Percentiles rank a stretch among this genome's conserved stretches.
These are phyloP conservation scores for Phoma sp. DNA, from an alignment of 2,329 filamentous ascomycete species.

Conservation along the genomic window DNA sequence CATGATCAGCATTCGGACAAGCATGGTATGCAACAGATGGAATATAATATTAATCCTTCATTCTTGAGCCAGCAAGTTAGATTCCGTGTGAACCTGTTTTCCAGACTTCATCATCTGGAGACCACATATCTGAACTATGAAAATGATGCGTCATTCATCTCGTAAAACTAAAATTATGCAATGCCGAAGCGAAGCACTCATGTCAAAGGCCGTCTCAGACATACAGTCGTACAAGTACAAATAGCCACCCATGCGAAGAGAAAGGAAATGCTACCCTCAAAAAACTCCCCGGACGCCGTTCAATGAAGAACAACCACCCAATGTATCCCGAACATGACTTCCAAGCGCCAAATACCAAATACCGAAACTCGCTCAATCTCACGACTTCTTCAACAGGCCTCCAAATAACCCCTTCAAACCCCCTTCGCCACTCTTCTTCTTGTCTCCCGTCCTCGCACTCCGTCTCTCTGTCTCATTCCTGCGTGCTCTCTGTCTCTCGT, in stretches of 20 bases:
- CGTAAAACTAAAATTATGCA: neutral
- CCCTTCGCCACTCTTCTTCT: slow-evolving; percentile 41
- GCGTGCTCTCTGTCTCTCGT: slow-evolving; percentile 32
- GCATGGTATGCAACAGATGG: slow-evolving; percentile 1
- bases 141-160: neutral
- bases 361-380: neutral
- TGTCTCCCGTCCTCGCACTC: slow-evolving; percentile 25
- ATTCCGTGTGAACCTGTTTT: neutral
- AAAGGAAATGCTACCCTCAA: no score
- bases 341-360: slow-evolving; percentile 4
- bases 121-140: neutral
- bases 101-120: neutral
- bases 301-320: slow-evolving; percentile 10
- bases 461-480: slow-evolving; percentile 36
- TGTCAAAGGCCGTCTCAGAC: slow-evolving; percentile 6
- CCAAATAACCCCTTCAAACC: slow-evolving; percentile 42
- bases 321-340: slow-evolving; percentile 2
- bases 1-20: slow-evolving; percentile 1
- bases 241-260: slow-evolving; percentile 4
- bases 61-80: neutral
- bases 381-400: slow-evolving; percentile 39
- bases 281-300: neutral
- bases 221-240: slow-evolving; percentile 20
- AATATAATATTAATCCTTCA: slow-evolving; percentile 11
- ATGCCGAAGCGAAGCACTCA: slow-evolving; percentile 1